A percentile compares a stretch with the other conserved stretches of the same genome.
Conservation (phyloP, 345 rosid species). For the Psidium guajava region DNA sequence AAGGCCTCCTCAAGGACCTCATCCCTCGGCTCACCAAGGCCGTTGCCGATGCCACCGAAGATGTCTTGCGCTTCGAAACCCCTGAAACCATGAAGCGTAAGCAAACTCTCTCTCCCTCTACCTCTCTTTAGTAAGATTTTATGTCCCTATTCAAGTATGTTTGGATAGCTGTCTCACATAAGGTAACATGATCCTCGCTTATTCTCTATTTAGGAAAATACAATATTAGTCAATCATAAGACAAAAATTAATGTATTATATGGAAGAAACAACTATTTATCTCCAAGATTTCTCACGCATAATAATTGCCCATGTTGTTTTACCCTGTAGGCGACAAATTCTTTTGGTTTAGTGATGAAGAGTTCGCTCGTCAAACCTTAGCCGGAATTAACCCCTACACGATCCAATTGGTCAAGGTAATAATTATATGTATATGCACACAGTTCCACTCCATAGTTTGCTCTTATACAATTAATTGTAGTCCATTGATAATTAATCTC, state of each 20-base stretch:
- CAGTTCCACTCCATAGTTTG: not conserved
- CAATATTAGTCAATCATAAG: not conserved
- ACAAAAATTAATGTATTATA: not conserved
- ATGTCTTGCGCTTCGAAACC: constrained; percentile 40
- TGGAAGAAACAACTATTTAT: too few relatives aligned
- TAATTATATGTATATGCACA: not conserved
- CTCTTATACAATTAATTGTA: not conserved
- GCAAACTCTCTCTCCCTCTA: not conserved
- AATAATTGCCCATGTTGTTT: not conserved
- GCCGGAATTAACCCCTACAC: constrained; percentile 69
- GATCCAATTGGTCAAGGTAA: constrained; percentile 45
- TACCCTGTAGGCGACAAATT: constrained; percentile 43
- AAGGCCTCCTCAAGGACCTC: constrained; percentile 14
- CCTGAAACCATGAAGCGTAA: constrained; percentile 46
- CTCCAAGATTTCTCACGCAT: too few relatives aligned
- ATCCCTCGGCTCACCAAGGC: constrained; percentile 48
- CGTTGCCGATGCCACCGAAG: constrained; percentile 14
- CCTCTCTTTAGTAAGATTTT: too few relatives aligned
- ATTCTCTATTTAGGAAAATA: not conserved
- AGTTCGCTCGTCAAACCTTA: constrained; percentile 63
- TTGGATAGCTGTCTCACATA: too few relatives aligned
- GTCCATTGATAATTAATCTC: too few relatives aligned
- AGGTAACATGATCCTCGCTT: not conserved
- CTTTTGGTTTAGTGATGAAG: constrained; percentile 69
- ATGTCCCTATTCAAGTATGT: not conserved